phyloP scores from a whole-genome alignment of 1,284 basidiomycete genomes.

The Xerocomus nothofagi region DNA sequence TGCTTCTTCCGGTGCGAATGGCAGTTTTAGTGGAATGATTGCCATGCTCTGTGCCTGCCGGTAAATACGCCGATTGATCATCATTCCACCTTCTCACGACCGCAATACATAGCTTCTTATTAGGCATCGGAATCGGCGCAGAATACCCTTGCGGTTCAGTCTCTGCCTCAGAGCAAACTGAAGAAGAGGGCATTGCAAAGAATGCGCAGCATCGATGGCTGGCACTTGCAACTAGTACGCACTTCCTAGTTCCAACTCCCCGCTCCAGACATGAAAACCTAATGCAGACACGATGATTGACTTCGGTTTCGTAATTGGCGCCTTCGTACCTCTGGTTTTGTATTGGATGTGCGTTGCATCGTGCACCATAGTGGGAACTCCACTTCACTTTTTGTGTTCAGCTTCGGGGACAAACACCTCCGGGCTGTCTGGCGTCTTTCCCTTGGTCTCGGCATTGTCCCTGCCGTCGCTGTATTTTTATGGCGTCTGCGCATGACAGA shows the following conservation, averaged over 20 bases:
- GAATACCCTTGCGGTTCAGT: slow-evolving; percentile 92
- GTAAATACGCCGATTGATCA: slow-evolving; percentile 36
- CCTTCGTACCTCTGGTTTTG: slow-evolving; percentile 83
- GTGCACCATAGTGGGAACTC: background rate
- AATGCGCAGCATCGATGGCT: slow-evolving; percentile 85
- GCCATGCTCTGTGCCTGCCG: slow-evolving; percentile 81
- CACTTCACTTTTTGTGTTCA: slow-evolving; percentile 25
- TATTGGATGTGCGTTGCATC: slow-evolving; percentile 72
- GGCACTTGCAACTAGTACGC: slow-evolving; percentile 78
- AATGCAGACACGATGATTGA: slow-evolving; percentile 82
- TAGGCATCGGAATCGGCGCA: slow-evolving; percentile 84
- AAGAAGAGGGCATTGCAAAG: slow-evolving; percentile 75
- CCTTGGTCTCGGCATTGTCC: slow-evolving; percentile 84
- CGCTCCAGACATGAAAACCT: slow-evolving; percentile 3
- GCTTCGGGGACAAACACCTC: slow-evolving; percentile 78
- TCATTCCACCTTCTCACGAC: background rate
- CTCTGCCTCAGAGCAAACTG: slow-evolving; percentile 89
- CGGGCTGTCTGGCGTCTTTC: slow-evolving; percentile 87
- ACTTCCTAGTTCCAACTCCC: slow-evolving; percentile 8
- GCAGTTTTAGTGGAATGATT: slow-evolving; percentile 68
- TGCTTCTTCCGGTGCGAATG: slow-evolving; percentile 78
- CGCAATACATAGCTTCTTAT: slow-evolving; percentile 55
- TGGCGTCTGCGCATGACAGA: slow-evolving; percentile 90
- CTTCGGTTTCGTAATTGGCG: slow-evolving; percentile 79
- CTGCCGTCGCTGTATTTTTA: slow-evolving; percentile 77